These are phyloP conservation scores for Wallacemonas sp. DNA, from an alignment of 208 protist genomes.

Conservation along the genomic window DNA sequence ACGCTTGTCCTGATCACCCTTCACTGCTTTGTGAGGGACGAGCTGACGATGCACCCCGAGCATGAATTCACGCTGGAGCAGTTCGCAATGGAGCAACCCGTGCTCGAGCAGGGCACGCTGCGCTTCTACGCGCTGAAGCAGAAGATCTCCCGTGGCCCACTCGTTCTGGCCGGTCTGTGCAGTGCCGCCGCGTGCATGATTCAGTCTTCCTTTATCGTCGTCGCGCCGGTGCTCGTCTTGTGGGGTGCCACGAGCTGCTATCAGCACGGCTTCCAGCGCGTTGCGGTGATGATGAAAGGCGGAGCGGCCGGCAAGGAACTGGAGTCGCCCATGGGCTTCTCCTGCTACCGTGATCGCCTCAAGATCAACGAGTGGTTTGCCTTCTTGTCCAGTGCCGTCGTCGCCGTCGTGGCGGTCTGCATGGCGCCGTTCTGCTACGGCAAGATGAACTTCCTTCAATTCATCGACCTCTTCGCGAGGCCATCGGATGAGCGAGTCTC, in stretches of 20 bases:
- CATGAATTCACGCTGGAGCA: conserved; percentile 10
- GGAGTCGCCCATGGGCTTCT: conserved; percentile 32
- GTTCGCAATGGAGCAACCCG: conserved; percentile 24
- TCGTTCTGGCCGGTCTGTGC: conserved; percentile 13
- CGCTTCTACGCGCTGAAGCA: conserved; percentile 23
- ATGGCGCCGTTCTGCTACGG: conserved; percentile 34
- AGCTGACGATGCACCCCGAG: conserved; percentile 22
- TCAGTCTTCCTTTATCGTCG: conserved; percentile 20
- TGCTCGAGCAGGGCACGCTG: conserved; percentile 24
- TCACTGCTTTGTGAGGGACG: conserved; percentile 19
- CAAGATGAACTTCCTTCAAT: conserved; percentile 21
- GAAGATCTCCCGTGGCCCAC: conserved; percentile 8
- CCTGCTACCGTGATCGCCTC: conserved; percentile 46
- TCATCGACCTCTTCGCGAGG: conserved; percentile 36
- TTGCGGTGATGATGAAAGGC: conserved; percentile 31
- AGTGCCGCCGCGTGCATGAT: conserved; percentile 18
- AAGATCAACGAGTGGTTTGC: conserved; percentile 24
- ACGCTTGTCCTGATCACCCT: conserved; percentile 25
- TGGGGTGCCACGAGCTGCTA: conserved; percentile 41
- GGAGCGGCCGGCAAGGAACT: neutral
- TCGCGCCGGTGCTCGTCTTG: conserved; percentile 19
- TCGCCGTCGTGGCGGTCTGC: conserved; percentile 18
- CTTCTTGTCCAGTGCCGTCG: conserved; percentile 12
- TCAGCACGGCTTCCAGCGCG: conserved; percentile 38
- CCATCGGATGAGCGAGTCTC: conserved; percentile 10